Conservation (phyloP, 2,329 filamentous ascomycete genomes). For the Fusarium oxysporum region DNA sequence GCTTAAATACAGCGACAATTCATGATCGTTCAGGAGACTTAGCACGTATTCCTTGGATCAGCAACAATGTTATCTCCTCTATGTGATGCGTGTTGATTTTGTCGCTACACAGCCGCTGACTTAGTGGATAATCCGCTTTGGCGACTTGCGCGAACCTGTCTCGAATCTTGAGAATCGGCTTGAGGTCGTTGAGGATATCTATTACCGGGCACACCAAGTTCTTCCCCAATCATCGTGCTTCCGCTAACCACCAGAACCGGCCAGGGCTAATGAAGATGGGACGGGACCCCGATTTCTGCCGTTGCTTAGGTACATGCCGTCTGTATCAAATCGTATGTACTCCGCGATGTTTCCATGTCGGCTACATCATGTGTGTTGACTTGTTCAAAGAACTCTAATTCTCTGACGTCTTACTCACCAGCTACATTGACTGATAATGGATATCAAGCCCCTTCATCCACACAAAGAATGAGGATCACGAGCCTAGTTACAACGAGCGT, state of each 20-base stretch:
- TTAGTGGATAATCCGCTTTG: neutral
- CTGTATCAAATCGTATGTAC: neutral
- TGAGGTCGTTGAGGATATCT: neutral
- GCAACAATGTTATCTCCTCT: neutral
- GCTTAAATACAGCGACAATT: neutral
- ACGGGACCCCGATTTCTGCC: conserved; percentile 33
- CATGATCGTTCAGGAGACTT: neutral
- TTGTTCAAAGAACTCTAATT: conserved; percentile 24
- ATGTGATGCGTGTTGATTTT: neutral
- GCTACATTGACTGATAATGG: neutral
- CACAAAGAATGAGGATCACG: conserved; percentile 15
- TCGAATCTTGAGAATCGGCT: neutral
- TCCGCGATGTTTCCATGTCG: conserved; percentile 31
- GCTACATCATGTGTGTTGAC: conserved; percentile 34
- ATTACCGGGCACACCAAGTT: conserved; percentile 2
- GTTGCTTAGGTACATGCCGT: conserved; percentile 20
- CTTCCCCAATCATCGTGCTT: conserved; percentile 10
- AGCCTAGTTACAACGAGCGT: conserved; percentile 3
- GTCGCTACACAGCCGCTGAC: neutral
- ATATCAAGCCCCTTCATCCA: neutral
- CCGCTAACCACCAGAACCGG: conserved; percentile 11
- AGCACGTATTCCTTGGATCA: neutral
- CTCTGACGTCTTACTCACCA: conserved; percentile 5
- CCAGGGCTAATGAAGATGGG: conserved; percentile 2
- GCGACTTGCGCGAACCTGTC: neutral